Base-by-base conservation (phyloP, 768 basidiomycete species). In the Termitomyces sp. region DNA sequence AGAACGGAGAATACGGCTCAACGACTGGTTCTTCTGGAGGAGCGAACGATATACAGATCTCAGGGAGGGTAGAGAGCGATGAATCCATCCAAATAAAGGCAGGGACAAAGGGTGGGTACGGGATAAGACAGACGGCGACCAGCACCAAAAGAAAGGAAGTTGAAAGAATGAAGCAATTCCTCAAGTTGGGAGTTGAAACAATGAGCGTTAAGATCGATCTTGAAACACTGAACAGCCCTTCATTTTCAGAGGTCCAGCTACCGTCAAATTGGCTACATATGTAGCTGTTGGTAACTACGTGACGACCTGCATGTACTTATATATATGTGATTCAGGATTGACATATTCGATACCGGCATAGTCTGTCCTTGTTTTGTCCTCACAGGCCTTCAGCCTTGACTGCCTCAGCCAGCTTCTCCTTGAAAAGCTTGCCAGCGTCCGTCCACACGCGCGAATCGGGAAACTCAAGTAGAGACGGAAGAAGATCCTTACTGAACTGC, bases 401-500 rank as follows among this genome's bases (percentile, higher is more conserved):
- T 15, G 79, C 79, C 43, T 77, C 77, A 11, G 56, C 66, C 51
- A 77, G 42, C 65, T 80, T 79, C 68, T 84, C 74, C 68, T 77
- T 77, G 80, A 86, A 98, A 42, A 98, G 72, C 65, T 75, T 81
- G 74, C 96, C 88, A 1, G 95, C 94, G 51, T 94, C 87, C 5
- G 76, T 77, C 96, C 96, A 98, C 2, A 95, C 92, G 15, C 85
- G 80, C 30, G 86, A 85, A 0, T 68, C 78, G 1, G 90, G 91
- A 62, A 95, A 82, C 65, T 89, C 79, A 80, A 94, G 68, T 58
- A 98, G 71, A 6, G 92, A 89, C 8, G 94, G 93, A 34, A 96
- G 74, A 24, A 98, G 78, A 70, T 95, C 93, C 2, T 71, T 62
- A 64, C 92, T 94, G 74, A 98, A 98, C 65, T 97, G 94, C 71